phyloP scores from a whole-genome alignment of 148 eudicot genomes.

The Nepenthes gracilis region DNA sequence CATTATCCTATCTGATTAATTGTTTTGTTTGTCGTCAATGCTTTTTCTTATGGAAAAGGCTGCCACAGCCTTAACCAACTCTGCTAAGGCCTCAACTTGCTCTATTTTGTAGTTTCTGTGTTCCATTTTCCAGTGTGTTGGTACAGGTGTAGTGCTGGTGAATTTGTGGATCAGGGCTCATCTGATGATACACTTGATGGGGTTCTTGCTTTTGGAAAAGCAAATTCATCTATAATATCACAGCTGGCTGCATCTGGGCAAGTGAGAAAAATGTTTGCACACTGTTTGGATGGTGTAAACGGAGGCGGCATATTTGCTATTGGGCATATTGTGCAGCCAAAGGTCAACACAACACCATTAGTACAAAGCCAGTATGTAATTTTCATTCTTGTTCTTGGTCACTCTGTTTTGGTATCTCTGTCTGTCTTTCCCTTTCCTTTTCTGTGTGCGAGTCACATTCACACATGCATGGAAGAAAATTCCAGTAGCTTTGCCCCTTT shows the following conservation, averaged over 20 bases:
- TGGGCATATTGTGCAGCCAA: conserved; percentile 86
- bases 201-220: conserved; percentile 81
- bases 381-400: not conserved
- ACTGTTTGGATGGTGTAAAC: conserved; percentile 84
- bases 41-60: too few species aligned
- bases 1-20: too few species aligned
- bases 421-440: not conserved
- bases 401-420: not conserved
- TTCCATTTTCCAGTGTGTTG: conserved; percentile 1
- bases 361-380: conserved; percentile 63
- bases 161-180: conserved; percentile 55
- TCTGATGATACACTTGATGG: conserved; percentile 82
- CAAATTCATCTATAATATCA: conserved; percentile 75
- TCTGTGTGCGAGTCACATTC: not conserved
- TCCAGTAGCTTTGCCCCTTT: too few species aligned
- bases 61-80: too few species aligned
- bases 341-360: conserved; percentile 74
- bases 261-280: conserved; percentile 89
- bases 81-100: too few species aligned
- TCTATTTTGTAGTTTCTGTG: too few species aligned
- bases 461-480: too few species aligned
- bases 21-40: too few species aligned
- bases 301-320: conserved; percentile 97
- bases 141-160: conserved; percentile 71
- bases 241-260: conserved; percentile 79